These are phyloP conservation scores for Scheffersomyces spartinae DNA, from an alignment of 805 yeast genomes.

Conservation along the genomic window DNA sequence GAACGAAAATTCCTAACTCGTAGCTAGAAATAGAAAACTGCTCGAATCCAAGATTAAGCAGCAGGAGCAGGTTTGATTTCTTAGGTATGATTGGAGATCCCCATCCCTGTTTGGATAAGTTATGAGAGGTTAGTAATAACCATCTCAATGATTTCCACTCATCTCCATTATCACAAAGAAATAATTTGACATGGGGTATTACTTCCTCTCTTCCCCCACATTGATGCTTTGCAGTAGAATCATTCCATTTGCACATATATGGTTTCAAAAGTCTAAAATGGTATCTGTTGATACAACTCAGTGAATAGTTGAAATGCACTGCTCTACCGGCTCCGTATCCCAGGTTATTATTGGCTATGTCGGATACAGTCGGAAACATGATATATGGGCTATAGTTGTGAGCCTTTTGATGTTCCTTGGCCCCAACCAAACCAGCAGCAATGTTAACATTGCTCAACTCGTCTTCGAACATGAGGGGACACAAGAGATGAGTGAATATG, in stretches of 20 bases:
- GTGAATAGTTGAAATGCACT: constrained; percentile 32
- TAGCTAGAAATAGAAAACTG: constrained; percentile 28
- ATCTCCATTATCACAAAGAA: constrained; percentile 42
- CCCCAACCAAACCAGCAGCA: constrained; percentile 14
- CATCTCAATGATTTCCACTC: constrained; percentile 43
- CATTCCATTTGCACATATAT: constrained; percentile 36
- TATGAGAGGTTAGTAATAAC: constrained; percentile 66
- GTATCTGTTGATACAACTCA: constrained; percentile 9
- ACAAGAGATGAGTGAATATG: constrained; percentile 35
- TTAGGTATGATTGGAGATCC: constrained; percentile 39
- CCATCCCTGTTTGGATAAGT: constrained; percentile 75
- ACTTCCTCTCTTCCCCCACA: constrained; percentile 22
- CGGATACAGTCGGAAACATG: constrained; percentile 33
- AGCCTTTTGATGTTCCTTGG: constrained; percentile 10
- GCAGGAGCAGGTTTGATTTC: too few relatives aligned
- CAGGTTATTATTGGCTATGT: constrained; percentile 25
- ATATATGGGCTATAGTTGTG: constrained; percentile 22
- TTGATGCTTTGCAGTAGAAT: constrained; percentile 2
- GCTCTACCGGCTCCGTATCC: constrained; percentile 42
- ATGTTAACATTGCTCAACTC: constrained; percentile 8
- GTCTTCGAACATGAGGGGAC: constrained; percentile 28
- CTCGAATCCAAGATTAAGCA: too few relatives aligned
- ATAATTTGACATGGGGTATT: constrained; percentile 63
- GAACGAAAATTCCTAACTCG: constrained; percentile 25
- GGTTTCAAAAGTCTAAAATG: constrained; percentile 34